phyloP scores from a whole-genome alignment of 176 grass and related monocot genomes.

The Metroxylon sagu region DNA sequence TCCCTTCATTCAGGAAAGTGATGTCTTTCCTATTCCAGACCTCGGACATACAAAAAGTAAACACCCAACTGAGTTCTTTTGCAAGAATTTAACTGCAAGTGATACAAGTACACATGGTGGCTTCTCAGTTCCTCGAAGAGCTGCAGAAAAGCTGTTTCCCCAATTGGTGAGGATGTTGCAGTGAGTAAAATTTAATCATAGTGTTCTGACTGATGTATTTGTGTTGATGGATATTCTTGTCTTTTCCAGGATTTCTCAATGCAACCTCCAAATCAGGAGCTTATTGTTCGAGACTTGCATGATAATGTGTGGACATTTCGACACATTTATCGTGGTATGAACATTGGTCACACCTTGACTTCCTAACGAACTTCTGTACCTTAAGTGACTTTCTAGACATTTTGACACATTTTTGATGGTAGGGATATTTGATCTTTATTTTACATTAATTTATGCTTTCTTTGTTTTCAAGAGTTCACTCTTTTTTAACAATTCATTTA shows the following conservation, averaged over 20 bases:
- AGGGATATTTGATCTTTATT: constrained; percentile 16
- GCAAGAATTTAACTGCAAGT: constrained; percentile 89
- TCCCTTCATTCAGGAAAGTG: constrained; percentile 61
- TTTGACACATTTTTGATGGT: constrained; percentile 98
- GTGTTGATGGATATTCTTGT: constrained; percentile 3
- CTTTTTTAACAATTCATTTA: too few species aligned
- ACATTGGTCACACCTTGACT: background rate
- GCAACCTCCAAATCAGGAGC: constrained; percentile 94
- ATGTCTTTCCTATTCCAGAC: constrained; percentile 78
- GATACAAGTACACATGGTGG: constrained; percentile 96
- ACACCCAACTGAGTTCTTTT: constrained; percentile 85
- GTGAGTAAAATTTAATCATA: background rate
- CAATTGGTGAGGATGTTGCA: constrained; percentile 42
- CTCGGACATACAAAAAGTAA: constrained; percentile 77
- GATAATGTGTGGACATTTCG: constrained; percentile 97
- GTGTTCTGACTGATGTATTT: too few species aligned
- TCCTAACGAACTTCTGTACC: too few species aligned
- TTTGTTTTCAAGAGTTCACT: too few species aligned
- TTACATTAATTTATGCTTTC: too few species aligned
- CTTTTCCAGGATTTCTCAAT: constrained; percentile 71
- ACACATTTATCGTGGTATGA: constrained; percentile 99
- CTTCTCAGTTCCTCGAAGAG: constrained; percentile 88
- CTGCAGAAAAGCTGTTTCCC: constrained; percentile 96
- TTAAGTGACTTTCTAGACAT: constrained; percentile 45
- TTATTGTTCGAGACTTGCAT: constrained; percentile 88